Percentiles rank a stretch among this genome's conserved stretches.
Evolutionary conservation across 495 filamentous ascomycete species (phyloP).

Genomic region (Beverwykella pulmonaria): DNA sequence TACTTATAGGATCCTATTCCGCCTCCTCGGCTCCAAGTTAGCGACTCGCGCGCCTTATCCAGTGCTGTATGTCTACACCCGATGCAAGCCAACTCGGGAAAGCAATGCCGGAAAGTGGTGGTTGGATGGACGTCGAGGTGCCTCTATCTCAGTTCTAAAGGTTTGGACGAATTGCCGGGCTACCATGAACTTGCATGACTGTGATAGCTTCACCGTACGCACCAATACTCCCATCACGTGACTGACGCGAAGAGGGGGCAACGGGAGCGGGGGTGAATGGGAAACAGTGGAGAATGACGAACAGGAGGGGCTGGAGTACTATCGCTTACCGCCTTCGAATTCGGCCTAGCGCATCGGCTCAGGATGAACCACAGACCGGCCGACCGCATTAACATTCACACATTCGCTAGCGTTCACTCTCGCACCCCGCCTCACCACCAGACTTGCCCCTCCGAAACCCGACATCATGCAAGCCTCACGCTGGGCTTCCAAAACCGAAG

Average conservation of each 20-base stretch:
- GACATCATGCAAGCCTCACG: conserved; percentile 20
- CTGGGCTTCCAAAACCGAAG: conserved; percentile 19
- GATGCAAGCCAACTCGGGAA: conserved; percentile 6
- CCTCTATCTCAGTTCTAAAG: too few relatives aligned
- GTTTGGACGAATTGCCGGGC: too few relatives aligned
- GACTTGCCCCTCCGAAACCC: neutral
- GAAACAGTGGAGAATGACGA: neutral
- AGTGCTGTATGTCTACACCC: too few relatives aligned
- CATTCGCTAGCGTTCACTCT: conserved; percentile 3
- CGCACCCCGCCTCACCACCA: neutral
- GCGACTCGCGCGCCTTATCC: neutral
- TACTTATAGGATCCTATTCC: neutral
- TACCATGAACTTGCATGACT: neutral
- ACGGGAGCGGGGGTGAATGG: neutral
- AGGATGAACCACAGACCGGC: neutral
- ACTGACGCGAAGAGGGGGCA: neutral
- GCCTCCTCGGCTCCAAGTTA: neutral
- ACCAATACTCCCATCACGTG: neutral
- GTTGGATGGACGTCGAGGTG: neutral
- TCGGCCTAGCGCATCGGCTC: neutral
- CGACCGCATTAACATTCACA: conserved; percentile 5
- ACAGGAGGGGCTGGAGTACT: neutral
- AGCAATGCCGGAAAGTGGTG: conserved; percentile 6
- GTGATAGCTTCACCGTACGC: neutral
- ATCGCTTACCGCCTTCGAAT: conserved; percentile 1